These are phyloP conservation scores for Aspergillus pseudoterreus DNA, from an alignment of 2,329 filamentous ascomycete species.

Conservation along the genomic window DNA sequence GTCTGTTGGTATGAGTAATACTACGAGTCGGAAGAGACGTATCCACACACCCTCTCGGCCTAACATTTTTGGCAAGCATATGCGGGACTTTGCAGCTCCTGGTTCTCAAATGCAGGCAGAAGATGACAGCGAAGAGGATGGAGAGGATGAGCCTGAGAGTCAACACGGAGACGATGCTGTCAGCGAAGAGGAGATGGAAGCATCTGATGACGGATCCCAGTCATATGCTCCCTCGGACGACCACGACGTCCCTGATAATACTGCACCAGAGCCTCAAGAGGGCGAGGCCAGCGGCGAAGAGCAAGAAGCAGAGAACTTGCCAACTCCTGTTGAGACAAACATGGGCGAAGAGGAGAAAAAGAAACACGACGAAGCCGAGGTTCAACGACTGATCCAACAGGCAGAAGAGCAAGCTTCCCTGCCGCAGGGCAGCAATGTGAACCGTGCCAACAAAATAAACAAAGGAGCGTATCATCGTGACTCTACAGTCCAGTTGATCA, in stretches of 20 bases:
- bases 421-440: slow-evolving; percentile 42
- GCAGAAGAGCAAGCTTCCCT: slow-evolving; percentile 43
- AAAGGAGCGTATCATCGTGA: slow-evolving; percentile 39
- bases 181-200: slow-evolving; percentile 13
- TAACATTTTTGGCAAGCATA: slow-evolving; percentile 42
- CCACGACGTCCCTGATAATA: neutral
- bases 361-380: slow-evolving; percentile 41
- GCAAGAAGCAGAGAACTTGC: slow-evolving; percentile 4
- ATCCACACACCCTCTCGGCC: slow-evolving; percentile 36
- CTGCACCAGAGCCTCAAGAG: neutral
- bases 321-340: slow-evolving; percentile 37
- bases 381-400: slow-evolving; percentile 44
- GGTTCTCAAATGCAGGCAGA: slow-evolving; percentile 41
- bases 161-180: slow-evolving; percentile 17
- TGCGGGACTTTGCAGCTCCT: slow-evolving; percentile 55
- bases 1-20: slow-evolving; percentile 16
- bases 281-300: slow-evolving; percentile 6
- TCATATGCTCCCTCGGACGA: slow-evolving; percentile 11
- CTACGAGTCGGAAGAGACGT: slow-evolving; percentile 36
- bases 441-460: slow-evolving; percentile 41
- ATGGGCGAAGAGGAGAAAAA: slow-evolving; percentile 57
- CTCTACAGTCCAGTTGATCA: slow-evolving; percentile 40
- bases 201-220: slow-evolving; percentile 9
- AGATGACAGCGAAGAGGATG: slow-evolving; percentile 26
- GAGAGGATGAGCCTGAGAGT: slow-evolving; percentile 24